Conservation (phyloP, 1,284 basidiomycete genomes). For the Cryptococcus floricola region DNA sequence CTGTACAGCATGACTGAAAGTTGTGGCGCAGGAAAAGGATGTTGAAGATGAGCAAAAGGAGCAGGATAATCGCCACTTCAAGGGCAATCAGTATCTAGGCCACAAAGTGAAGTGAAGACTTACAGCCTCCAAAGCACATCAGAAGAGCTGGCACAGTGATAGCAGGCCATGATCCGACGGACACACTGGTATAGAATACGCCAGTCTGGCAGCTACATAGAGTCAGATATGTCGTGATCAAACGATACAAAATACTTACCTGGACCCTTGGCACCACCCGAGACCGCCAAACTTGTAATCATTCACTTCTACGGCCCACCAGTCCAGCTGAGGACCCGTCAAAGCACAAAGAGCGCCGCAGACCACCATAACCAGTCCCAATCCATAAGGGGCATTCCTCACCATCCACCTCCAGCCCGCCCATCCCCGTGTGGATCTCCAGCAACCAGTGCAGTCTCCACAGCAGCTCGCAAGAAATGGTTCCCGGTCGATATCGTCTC, state of each 20-base stretch:
- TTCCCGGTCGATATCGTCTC: background rate
- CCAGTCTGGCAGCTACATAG: background rate
- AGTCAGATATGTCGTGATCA: background rate
- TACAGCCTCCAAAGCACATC: conserved; percentile 7
- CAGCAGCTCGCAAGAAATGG: conserved; percentile 3
- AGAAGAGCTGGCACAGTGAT: conserved; percentile 9
- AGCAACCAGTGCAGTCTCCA: conserved; percentile 2
- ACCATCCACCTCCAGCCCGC: conserved; percentile 10
- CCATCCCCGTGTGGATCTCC: conserved; percentile 5
- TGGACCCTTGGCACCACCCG: conserved; percentile 7
- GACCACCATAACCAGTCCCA: conserved; percentile 3
- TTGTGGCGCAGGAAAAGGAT: conserved; percentile 6
- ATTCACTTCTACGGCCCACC: conserved; percentile 6
- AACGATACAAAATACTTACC: conserved; percentile 2
- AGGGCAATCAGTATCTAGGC: background rate
- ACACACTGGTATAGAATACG: background rate
- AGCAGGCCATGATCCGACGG: background rate
- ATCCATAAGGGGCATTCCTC: conserved; percentile 8
- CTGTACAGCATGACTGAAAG: conserved; percentile 5
- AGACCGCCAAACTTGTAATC: conserved; percentile 8
- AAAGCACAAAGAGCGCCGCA: conserved; percentile 5
- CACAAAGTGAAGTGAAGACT: background rate
- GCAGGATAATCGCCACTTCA: conserved; percentile 8
- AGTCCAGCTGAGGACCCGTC: conserved; percentile 10
- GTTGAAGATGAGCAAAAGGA: conserved; percentile 5